Evolutionary conservation across 306 rosid species (phyloP), one percentile per base, ranked within the genome.

Genomic region (Cucurbita moschata): DNA sequence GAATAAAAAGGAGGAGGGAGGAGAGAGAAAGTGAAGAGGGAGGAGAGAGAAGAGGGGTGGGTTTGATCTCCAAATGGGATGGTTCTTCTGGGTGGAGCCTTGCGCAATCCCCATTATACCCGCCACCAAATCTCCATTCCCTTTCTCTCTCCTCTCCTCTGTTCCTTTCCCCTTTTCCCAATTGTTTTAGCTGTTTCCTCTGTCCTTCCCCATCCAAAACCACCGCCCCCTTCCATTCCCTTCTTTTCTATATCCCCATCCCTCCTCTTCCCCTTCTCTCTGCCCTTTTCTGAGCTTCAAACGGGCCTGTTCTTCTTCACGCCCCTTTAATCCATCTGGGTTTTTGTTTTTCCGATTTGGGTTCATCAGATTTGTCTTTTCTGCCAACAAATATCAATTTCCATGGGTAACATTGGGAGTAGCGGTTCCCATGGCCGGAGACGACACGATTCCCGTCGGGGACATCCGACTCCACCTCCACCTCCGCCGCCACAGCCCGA

Each of bases 381-480:
- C 8, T 72, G 37, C 58, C 4, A 10, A 66, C 10, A 47, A 59
- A 75, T 69, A 40, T 12, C 63, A 21, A 23, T 39, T 21, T 16
- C 52, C 71, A 94, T 95, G 99, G 99, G 99, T 40, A 95, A 95
- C 71, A 77, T 79, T 8, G 87, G 92, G 42, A 94, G 97, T 30
- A 86, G 82, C 50, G 81, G 83, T 50, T 73, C 51, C 37, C 79
- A 76, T 72, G 55, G 35, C 46, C 87, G 91, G 30, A 87, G 96
- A 74, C 81, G 96, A 68, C 86, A 80, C 76, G 85, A 82, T 1
- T 69, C 81, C 50, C 81, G 91, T 1, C 82, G 94, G 54, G 82
- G 68, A 77, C 96, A 89, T 75, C 96, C 90, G 0, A 72, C 94
- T 9, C 90, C 92, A 1, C 89, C 91, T 0, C 87, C 91, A 0